These are phyloP conservation scores for Cadophora sp. DNA, from an alignment of 2,329 filamentous ascomycete genomes.

Conservation along the genomic window DNA sequence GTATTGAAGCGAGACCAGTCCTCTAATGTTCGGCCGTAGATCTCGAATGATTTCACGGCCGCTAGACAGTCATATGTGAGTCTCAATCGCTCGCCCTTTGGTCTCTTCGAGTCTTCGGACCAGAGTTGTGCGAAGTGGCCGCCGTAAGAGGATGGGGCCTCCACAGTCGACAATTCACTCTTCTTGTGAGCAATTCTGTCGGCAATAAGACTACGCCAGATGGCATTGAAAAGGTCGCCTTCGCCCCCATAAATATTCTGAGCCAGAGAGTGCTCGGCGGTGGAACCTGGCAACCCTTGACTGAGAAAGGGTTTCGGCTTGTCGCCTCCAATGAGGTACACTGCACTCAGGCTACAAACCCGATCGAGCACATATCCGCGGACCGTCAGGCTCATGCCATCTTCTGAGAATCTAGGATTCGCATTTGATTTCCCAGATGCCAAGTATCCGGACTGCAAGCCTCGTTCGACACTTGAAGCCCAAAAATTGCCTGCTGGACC, in stretches of 20 bases:
- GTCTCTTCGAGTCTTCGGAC: background rate
- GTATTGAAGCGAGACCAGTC: conserved; percentile 4
- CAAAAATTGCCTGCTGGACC: conserved; percentile 2
- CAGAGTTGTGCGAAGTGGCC: background rate
- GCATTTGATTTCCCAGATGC: conserved; percentile 4
- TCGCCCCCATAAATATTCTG: conserved; percentile 15
- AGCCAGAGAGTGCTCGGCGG: background rate
- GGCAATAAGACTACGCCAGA: conserved; percentile 7
- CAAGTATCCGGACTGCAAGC: conserved; percentile 1
- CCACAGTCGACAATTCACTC: background rate
- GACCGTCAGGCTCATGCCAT: conserved; percentile 7
- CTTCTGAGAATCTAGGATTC: background rate
- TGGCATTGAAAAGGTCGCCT: background rate
- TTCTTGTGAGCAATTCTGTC: conserved; percentile 3
- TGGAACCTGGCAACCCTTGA: background rate
- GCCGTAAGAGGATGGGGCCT: background rate
- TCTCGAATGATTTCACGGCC: background rate
- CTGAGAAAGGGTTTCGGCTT: conserved; percentile 10
- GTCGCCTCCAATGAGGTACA: background rate
- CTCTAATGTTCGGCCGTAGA: conserved; percentile 4
- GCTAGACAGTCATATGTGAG: background rate
- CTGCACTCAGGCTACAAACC: background rate
- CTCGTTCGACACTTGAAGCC: conserved; percentile 5
- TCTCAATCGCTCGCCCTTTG: background rate
- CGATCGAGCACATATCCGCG: conserved; percentile 10